Base-by-base conservation (phyloP, 202 grass and related monocot species). In the Schoenoplectus tabernaemontani region DNA sequence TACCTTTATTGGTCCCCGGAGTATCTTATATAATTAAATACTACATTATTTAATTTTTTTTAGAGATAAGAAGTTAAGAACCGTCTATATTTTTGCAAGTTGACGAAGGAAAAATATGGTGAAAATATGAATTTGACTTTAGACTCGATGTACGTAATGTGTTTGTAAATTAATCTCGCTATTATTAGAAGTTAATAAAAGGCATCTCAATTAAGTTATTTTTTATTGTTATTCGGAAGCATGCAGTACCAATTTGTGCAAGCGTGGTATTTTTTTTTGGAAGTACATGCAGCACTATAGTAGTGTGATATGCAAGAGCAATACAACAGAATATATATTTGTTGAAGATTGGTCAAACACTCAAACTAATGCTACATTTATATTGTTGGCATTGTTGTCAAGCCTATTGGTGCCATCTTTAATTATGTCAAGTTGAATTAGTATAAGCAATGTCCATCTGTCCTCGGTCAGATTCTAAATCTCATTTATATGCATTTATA, bases 351-450 rank as follows among this genome's bases (percentile, higher is more conserved):
- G 34, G 24, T 36, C n/a, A n/a, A n/a, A n/a, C n/a, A n/a, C n/a
- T 46, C 0, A 19, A 16, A 54, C 54, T 36, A 74, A 36, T 51
- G 7, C 24, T 50, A 15, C 22, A 50, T n/a, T 73, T 73, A 73
- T 30, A 32, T 32, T 17, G 4, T 5, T 30, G 11, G 42, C 23
- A 7, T 0, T 20, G 17, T 42, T 12, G 19, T 68, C 64, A 20
- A 68, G 64, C 64, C 37, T 12, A 23, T 22, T 12, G 37, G 37
- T 4, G 8, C 8, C 68, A 16, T 28, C 12, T 73, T 73, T 73
- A 15, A 32, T 73, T 50, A 33, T 75, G 70, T n/a, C 46, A 75
- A 75, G 54, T 75, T 75, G 47, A 74, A 75, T 53, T 75, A 53
- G 70, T 75, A 54, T 54, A 75, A 54, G 70, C 70, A 75, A 4